Evolutionary conservation across 352 stramenopile species (phyloP).

Genomic region (Peronospora belbahrii): DNA sequence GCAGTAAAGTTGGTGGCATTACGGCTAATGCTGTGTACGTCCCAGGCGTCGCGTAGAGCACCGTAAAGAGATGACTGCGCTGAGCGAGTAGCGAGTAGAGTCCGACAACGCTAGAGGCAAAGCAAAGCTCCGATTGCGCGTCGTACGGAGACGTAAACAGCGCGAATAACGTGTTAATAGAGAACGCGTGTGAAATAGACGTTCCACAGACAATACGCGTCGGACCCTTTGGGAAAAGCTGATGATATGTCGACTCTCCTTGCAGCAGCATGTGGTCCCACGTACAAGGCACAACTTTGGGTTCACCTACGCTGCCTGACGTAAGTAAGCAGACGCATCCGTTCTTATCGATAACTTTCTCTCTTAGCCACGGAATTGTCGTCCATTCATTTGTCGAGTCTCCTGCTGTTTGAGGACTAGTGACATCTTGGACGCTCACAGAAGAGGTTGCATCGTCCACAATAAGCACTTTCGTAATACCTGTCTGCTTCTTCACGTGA

Average conservation of each 20-base stretch:
- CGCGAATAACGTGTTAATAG: conserved; percentile 81
- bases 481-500: conserved; percentile 47
- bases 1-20: conserved; percentile 37
- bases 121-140: conserved; percentile 57
- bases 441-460: conserved; percentile 30
- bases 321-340: conserved; percentile 75
- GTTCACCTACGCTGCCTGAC: conserved; percentile 65
- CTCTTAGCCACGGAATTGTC: conserved; percentile 25
- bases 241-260: conserved; percentile 60
- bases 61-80: conserved; percentile 33
- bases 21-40: conserved; percentile 67
- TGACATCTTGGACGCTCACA: conserved; percentile 17
- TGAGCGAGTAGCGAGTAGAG: conserved; percentile 45
- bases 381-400: not conserved
- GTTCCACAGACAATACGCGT: conserved; percentile 66
- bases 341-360: conserved; percentile 21
- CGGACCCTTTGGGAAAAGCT: conserved; percentile 58
- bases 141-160: conserved; percentile 65
- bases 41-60: conserved; percentile 71
- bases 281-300: conserved; percentile 72
- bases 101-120: conserved; percentile 39
- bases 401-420: conserved; percentile 9
- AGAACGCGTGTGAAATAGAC: conserved; percentile 81
- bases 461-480: conserved; percentile 46
- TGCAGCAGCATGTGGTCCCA: conserved; percentile 76